A percentile compares a stretch with the other conserved stretches of the same genome.
phyloP scores from a whole-genome alignment of 2,329 filamentous ascomycete species.

The Colletotrichum tropicale region DNA sequence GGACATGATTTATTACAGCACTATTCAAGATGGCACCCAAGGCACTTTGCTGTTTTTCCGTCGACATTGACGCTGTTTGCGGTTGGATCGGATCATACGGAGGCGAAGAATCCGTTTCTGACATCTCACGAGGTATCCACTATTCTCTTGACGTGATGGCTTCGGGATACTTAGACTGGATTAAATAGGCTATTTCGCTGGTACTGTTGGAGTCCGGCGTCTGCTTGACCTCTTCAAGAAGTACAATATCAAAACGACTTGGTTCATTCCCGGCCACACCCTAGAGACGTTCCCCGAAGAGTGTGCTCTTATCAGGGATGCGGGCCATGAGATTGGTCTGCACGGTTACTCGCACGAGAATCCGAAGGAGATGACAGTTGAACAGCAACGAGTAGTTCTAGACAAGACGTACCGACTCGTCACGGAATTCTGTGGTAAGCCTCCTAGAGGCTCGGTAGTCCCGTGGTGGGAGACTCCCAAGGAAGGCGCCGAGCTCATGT shows the following conservation, averaged over 20 bases:
- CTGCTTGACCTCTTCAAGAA: slow-evolving; percentile 76
- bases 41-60: slow-evolving; percentile 26
- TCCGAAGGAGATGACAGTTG: slow-evolving; percentile 71
- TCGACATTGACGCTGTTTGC: slow-evolving; percentile 76
- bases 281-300: slow-evolving; percentile 54
- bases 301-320: slow-evolving; percentile 46
- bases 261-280: slow-evolving; percentile 54
- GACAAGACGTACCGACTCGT: slow-evolving; percentile 75
- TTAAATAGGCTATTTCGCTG: slow-evolving; percentile 28
- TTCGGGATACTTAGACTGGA: not conserved
- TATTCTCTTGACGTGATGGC: not conserved
- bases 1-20: not conserved
- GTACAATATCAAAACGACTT: slow-evolving; percentile 70
- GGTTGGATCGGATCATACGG: slow-evolving; percentile 79
- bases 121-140: slow-evolving; percentile 68
- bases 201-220: slow-evolving; percentile 67
- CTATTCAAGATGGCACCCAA: not conserved
- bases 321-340: slow-evolving; percentile 53
- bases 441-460: slow-evolving; percentile 72
- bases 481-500: slow-evolving; percentile 68
- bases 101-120: slow-evolving; percentile 72
- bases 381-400: slow-evolving; percentile 77
- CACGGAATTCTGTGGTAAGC: slow-evolving; percentile 70
- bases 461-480: slow-evolving; percentile 76
- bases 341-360: slow-evolving; percentile 81